Conservation (phyloP, 2,329 filamentous ascomycete species). For the Erysiphe pulchra region DNA sequence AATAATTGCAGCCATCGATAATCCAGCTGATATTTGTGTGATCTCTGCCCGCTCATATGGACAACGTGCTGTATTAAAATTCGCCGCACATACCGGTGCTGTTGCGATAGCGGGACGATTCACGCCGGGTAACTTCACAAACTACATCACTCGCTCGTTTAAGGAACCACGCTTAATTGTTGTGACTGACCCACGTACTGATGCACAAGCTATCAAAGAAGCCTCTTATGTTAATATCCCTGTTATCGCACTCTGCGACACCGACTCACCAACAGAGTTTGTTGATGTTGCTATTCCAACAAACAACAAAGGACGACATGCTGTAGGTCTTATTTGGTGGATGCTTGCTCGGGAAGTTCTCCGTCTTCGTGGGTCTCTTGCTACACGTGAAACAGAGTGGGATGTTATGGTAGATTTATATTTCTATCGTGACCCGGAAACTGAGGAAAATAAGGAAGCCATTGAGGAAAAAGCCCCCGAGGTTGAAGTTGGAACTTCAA, state of each 20-base stretch:
- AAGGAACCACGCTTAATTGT: constrained; percentile 99
- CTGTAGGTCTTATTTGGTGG: constrained; percentile 98
- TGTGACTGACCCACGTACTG: constrained; percentile 97
- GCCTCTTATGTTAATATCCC: constrained; percentile 99
- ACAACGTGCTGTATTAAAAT: constrained; percentile 98
- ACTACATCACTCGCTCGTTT: constrained; percentile 99
- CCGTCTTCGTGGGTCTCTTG: constrained; percentile 89
- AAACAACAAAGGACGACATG: constrained; percentile 99
- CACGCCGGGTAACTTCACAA: constrained; percentile 99
- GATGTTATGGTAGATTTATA: constrained; percentile 99
- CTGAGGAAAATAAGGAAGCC: constrained; percentile 95
- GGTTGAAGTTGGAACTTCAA: constrained; percentile 53
- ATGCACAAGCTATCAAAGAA: constrained; percentile 99
- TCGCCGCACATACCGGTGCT: constrained; percentile 93
- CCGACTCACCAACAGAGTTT: constrained; percentile 97
- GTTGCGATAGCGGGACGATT: constrained; percentile 97
- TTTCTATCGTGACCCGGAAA: constrained; percentile 99
- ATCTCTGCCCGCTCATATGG: constrained; percentile 99
- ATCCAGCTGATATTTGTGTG: constrained; percentile 97
- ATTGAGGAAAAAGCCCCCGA: constrained; percentile 41
- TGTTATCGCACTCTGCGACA: constrained; percentile 97
- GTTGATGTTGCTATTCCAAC: constrained; percentile 99
- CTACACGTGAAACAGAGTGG: constrained; percentile 90
- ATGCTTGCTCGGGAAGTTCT: constrained; percentile 98
- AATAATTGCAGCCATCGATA: constrained; percentile 97